A percentile compares a stretch with the other conserved stretches of the same genome.
Conservation (phyloP, 2,329 filamentous ascomycete genomes). For the Microdochium bolleyi region DNA sequence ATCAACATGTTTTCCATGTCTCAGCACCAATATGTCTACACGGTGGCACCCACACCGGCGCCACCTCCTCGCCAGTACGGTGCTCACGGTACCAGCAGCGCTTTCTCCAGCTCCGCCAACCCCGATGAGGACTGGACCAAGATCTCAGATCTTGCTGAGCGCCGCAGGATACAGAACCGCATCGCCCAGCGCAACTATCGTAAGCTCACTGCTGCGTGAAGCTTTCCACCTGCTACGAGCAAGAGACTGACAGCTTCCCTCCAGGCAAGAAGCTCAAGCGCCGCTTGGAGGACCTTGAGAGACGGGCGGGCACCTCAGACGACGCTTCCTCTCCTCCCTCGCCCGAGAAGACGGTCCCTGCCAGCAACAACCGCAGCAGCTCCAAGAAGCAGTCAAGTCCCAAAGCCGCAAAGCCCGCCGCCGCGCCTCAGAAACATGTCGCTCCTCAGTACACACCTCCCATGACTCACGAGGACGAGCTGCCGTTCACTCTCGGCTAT, state of each 20-base stretch:
- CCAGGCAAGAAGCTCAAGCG: slow-evolving; percentile 89
- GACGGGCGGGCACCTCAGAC: slow-evolving; percentile 57
- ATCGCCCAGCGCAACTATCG: slow-evolving; percentile 98
- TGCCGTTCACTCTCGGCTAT: slow-evolving; percentile 52
- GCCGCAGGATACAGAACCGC: slow-evolving; percentile 89
- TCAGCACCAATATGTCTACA: slow-evolving; percentile 33
- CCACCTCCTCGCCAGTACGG: slow-evolving; percentile 56
- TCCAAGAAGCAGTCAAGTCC: slow-evolving; percentile 36
- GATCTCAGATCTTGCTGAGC: slow-evolving; percentile 93
- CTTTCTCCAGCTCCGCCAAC: slow-evolving; percentile 89
- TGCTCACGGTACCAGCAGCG: slow-evolving; percentile 77
- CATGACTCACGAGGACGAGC: slow-evolving; percentile 54
- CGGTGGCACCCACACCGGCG: slow-evolving; percentile 12
- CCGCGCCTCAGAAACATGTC: slow-evolving; percentile 25
- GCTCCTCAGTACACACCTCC: slow-evolving; percentile 49
- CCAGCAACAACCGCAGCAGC: slow-evolving; percentile 19
- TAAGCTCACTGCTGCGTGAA: slow-evolving; percentile 29
- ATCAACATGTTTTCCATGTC: slow-evolving; percentile 32
- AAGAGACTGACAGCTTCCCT: slow-evolving; percentile 3
- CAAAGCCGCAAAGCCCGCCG: slow-evolving; percentile 29
- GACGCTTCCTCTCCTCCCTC: slow-evolving; percentile 19
- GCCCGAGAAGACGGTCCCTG: slow-evolving; percentile 26
- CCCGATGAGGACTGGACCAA: slow-evolving; percentile 99
- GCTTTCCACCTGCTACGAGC: neutral
- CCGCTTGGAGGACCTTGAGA: slow-evolving; percentile 77